phyloP scores from a whole-genome alignment of 75 land plant species.

The Larix kaempferi region DNA sequence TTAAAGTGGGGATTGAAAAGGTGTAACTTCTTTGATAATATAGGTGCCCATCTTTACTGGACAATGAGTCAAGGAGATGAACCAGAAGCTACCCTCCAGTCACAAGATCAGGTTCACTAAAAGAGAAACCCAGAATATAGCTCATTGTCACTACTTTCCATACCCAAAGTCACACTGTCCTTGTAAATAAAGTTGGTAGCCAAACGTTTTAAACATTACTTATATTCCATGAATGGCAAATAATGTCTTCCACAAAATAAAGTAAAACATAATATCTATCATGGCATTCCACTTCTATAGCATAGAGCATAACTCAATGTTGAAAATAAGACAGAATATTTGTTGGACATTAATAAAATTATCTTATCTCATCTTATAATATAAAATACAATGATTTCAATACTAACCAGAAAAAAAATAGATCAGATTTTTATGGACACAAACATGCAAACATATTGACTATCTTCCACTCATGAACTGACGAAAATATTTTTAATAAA shows the following conservation, averaged over 20 bases:
- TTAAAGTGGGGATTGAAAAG: not conserved
- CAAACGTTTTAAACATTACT: not conserved
- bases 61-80: not conserved
- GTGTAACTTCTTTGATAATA: not conserved
- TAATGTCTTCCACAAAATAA: not conserved
- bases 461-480: not conserved
- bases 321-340: not conserved
- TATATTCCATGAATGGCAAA: not conserved
- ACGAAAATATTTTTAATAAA: too few species aligned
- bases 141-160: constrained; percentile 9
- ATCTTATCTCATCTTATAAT: too few species aligned
- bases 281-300: not conserved
- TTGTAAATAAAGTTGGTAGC: not conserved
- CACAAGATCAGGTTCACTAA: not conserved
- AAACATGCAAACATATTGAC: not conserved
- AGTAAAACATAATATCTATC: not conserved
- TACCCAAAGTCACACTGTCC: not conserved
- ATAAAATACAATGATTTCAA: not conserved
- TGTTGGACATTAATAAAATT: too few species aligned
- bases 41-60: not conserved
- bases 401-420: not conserved
- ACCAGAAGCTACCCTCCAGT: not conserved
- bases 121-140: not conserved
- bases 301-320: constrained; percentile 5
- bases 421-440: not conserved